Conservation (phyloP, 2,329 filamentous ascomycete species). For the Teratosphaeria zuluensis region DNA sequence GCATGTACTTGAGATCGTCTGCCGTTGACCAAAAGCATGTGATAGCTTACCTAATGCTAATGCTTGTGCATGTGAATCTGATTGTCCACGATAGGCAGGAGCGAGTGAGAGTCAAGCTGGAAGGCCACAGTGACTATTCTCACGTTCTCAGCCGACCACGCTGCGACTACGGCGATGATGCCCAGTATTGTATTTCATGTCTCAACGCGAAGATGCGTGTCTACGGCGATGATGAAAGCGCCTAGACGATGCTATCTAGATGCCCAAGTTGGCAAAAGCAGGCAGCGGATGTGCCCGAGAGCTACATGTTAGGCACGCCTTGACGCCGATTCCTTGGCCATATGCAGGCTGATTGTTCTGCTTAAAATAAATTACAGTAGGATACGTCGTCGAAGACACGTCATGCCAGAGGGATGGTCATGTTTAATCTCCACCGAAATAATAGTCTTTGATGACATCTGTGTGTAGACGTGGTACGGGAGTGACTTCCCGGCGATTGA, state of each 20-base stretch:
- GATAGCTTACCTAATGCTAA: conserved; percentile 8
- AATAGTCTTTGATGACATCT: too few species aligned
- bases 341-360: too few species aligned
- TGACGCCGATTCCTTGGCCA: neutral
- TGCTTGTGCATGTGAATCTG: neutral
- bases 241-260: neutral
- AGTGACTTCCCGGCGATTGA: neutral
- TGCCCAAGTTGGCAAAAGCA: neutral
- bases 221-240: neutral
- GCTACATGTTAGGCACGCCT: neutral
- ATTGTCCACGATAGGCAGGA: neutral
- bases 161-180: too few species aligned
- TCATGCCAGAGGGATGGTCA: too few species aligned
- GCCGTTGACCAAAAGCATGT: neutral
- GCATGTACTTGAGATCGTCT: conserved; percentile 18
- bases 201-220: too few species aligned
- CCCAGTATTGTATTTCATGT: too few species aligned
- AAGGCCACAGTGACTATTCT: neutral
- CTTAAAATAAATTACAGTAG: too few species aligned
- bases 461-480: neutral
- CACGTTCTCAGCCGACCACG: too few species aligned
- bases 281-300: neutral
- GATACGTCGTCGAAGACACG: too few species aligned
- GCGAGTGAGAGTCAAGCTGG: neutral
- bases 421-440: too few species aligned